These are phyloP conservation scores for Amylostereum areolatum DNA, from an alignment of 1,284 basidiomycete genomes.

Conservation along the genomic window DNA sequence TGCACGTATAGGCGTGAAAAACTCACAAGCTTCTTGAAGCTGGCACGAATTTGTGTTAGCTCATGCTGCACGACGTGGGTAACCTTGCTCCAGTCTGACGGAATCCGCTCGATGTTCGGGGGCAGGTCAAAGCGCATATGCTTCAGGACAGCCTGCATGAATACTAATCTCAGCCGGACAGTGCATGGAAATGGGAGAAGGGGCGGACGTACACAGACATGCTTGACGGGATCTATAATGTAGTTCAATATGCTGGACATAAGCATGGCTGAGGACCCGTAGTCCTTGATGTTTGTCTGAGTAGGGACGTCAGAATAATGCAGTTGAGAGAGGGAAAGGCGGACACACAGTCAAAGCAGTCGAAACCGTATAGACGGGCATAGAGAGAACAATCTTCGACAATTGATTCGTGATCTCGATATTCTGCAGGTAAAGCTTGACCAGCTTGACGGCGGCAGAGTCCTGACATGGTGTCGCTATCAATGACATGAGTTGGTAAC, in stretches of 20 bases:
- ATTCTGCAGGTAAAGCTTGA: too few species aligned
- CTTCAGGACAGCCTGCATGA: neutral
- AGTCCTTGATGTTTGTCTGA: neutral
- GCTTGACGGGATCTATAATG: neutral
- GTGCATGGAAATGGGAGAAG: neutral
- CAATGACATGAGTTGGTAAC: too few species aligned
- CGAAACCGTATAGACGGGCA: too few species aligned
- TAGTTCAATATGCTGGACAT: neutral
- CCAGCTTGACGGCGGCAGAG: too few species aligned
- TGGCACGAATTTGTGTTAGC: neutral
- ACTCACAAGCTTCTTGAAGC: neutral
- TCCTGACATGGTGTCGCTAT: too few species aligned
- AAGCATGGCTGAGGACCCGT: neutral
- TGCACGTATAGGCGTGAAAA: neutral
- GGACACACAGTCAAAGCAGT: too few species aligned
- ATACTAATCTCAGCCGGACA: neutral
- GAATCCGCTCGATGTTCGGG: neutral
- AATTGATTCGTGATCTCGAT: too few species aligned
- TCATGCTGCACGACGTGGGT: neutral
- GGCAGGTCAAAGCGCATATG: neutral
- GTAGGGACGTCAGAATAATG: neutral
- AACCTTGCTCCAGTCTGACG: neutral
- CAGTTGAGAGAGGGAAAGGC: neutral
- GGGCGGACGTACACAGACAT: neutral
- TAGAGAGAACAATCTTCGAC: too few species aligned